A percentile compares a stretch with the other conserved stretches of the same genome.
phyloP scores from a whole-genome alignment of 1,139 yeast genomes.

The Suhomyces chickasaworum region DNA sequence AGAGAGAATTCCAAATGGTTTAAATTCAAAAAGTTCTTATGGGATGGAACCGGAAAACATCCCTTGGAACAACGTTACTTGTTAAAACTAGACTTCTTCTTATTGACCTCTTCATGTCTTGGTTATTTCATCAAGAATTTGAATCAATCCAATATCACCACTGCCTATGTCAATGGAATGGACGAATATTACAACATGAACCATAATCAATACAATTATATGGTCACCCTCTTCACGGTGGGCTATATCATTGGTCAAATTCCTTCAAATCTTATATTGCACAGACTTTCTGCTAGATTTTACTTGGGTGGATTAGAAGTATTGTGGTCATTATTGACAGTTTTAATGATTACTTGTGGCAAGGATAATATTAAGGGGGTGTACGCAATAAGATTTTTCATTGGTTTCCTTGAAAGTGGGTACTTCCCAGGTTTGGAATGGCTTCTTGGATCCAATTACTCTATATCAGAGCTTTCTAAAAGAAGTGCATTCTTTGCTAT shows the following conservation, averaged over 20 bases:
- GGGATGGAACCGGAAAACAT: conserved; percentile 55
- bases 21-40: conserved; percentile 35
- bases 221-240: conserved; percentile 56
- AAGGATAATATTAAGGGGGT: conserved; percentile 40
- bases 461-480: conserved; percentile 42
- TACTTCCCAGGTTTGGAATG: conserved; percentile 55
- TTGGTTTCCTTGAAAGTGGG: conserved; percentile 62
- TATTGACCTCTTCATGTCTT: conserved; percentile 24
- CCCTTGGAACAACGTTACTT: conserved; percentile 26
- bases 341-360: conserved; percentile 50
- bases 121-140: conserved; percentile 35
- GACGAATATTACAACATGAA: conserved; percentile 52
- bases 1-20: conserved; percentile 29
- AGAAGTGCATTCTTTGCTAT: conserved; percentile 53
- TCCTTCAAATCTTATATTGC: conserved; percentile 57
- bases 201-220: conserved; percentile 55
- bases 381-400: conserved; percentile 57
- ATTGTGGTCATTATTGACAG: conserved; percentile 59
- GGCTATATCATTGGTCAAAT: conserved; percentile 63
- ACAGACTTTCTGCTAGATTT: conserved; percentile 54
- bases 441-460: conserved; percentile 22
- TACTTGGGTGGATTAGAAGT: conserved; percentile 57
- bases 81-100: conserved; percentile 25
- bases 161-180: conserved; percentile 68
- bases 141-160: conserved; percentile 48